A percentile compares a stretch with the other conserved stretches of the same genome.
phyloP scores from a whole-genome alignment of 306 rosid species.

The Dryas octopetala region DNA sequence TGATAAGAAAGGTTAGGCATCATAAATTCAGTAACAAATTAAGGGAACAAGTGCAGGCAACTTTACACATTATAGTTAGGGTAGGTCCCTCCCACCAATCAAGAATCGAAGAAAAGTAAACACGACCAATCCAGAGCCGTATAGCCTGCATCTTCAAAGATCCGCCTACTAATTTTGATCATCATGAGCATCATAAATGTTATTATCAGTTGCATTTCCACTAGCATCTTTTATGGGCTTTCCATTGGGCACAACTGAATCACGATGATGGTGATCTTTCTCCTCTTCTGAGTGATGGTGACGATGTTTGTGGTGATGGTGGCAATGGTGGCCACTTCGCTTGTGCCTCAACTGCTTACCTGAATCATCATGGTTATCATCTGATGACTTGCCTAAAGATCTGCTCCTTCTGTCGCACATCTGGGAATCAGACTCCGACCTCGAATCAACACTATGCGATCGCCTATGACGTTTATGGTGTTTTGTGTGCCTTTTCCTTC shows the following conservation, averaged over 20 bases:
- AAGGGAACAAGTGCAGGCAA: background rate
- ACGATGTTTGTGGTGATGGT: conserved; percentile 34
- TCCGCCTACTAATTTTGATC: background rate
- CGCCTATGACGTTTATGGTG: conserved; percentile 49
- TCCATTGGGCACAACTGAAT: conserved; percentile 23
- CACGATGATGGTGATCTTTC: conserved; percentile 28
- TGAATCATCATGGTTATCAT: conserved; percentile 48
- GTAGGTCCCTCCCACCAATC: background rate
- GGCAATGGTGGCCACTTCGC: conserved; percentile 37
- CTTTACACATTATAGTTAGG: too few relatives aligned
- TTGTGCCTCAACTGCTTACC: conserved; percentile 34
- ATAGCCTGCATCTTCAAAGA: background rate
- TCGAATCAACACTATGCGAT: conserved; percentile 42
- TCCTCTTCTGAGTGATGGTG: conserved; percentile 38
- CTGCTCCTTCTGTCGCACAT: conserved; percentile 35
- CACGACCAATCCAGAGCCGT: background rate
- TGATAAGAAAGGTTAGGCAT: background rate
- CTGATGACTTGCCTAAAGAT: conserved; percentile 51
- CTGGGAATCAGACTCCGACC: conserved; percentile 44
- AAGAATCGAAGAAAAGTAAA: background rate
- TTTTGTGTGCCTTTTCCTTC: conserved; percentile 39
- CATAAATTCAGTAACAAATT: background rate
- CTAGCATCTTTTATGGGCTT: conserved; percentile 23
- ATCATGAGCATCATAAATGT: conserved; percentile 12
- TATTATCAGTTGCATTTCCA: conserved; percentile 20